Evolutionary conservation across 2,329 filamentous ascomycete genomes (phyloP).

Genomic region (Xylaria digitata): DNA sequence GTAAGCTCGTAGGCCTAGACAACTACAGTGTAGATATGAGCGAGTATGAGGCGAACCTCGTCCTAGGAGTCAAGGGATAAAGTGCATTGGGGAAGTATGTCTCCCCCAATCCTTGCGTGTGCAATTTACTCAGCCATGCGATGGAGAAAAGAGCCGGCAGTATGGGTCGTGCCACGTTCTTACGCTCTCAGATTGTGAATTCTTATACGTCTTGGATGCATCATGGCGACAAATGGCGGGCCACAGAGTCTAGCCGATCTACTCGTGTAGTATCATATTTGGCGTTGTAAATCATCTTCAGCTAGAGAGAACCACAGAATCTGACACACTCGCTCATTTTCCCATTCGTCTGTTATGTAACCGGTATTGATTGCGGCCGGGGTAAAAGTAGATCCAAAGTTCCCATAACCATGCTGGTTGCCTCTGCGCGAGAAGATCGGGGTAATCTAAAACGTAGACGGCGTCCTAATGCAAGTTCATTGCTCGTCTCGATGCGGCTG

Average conservation of each 20-base stretch:
- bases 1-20: background rate
- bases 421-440: slow-evolving; percentile 13
- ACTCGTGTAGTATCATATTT: slow-evolving; percentile 24
- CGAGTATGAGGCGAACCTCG: slow-evolving; percentile 10
- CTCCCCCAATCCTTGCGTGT: slow-evolving; percentile 24
- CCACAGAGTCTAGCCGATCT: slow-evolving; percentile 11
- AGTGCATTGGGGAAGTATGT: slow-evolving; percentile 6
- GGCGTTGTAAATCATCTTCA: slow-evolving; percentile 26
- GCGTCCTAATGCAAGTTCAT: slow-evolving; percentile 20
- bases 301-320: slow-evolving; percentile 17
- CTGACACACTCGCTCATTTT: slow-evolving; percentile 27
- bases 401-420: background rate
- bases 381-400: slow-evolving; percentile 14
- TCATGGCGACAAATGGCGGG: slow-evolving; percentile 20
- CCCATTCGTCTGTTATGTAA: slow-evolving; percentile 24
- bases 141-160: slow-evolving; percentile 17
- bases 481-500: slow-evolving; percentile 13
- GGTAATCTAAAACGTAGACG: slow-evolving; percentile 19
- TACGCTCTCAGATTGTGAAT: slow-evolving; percentile 12
- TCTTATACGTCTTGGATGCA: slow-evolving; percentile 15
- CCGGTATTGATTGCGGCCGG: slow-evolving; percentile 16
- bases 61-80: slow-evolving; percentile 12
- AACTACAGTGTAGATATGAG: slow-evolving; percentile 2
- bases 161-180: slow-evolving; percentile 35
- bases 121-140: slow-evolving; percentile 24